Evolutionary conservation across 179 eudicot species (phyloP), one percentile per base, ranked within the genome.

Genomic region (Spergularia azorica): DNA sequence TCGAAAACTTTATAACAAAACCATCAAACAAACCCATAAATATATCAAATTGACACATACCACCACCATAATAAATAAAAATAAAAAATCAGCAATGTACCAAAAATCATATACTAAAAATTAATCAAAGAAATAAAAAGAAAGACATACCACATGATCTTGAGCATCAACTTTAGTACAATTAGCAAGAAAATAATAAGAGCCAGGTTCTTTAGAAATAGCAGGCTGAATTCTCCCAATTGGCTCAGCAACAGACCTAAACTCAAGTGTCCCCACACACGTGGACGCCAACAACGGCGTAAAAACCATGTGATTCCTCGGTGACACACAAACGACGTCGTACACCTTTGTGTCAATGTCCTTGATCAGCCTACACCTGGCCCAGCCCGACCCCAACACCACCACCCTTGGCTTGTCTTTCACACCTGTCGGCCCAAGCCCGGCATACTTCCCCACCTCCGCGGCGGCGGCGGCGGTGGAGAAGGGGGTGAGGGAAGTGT

Each of bases 221-320:
- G 99, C 94, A 7, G 99, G 95, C 68, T 95, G 98, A 67, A 95
- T 95, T 76, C 95, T 74, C 5, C 84, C 95, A 63, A 95, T 86
- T 7, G 97, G 98, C 79, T 95, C 98, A 7, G 98, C 98, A 5
- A 95, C 98, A 2, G 97, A 95, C 59, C 97, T 77, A 81, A 95
- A 93, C 76, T 95, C 99, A 9, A 95, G 94, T 6, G 97, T 93
- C 4, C 97, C 97, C 0, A 95, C 99, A 64, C 99, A 95, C 0
- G 99, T 95, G 0, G 97, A 95, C 1, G 99, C 99, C 73, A 95
- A 77, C 64, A 95, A 75, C 2, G 99, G 99, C 2, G 99, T 95
- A 59, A 95, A 95, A 11, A 93, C 99, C 99, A 95, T 95, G 70
- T 95, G 99, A 67, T 95, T 95, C 67, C 99, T 87, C 0, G 99